A percentile compares a stretch with the other conserved stretches of the same genome.
These are phyloP conservation scores for Cryptococcus jaspeensis DNA, from an alignment of 1,284 basidiomycete genomes.

Conservation along the genomic window DNA sequence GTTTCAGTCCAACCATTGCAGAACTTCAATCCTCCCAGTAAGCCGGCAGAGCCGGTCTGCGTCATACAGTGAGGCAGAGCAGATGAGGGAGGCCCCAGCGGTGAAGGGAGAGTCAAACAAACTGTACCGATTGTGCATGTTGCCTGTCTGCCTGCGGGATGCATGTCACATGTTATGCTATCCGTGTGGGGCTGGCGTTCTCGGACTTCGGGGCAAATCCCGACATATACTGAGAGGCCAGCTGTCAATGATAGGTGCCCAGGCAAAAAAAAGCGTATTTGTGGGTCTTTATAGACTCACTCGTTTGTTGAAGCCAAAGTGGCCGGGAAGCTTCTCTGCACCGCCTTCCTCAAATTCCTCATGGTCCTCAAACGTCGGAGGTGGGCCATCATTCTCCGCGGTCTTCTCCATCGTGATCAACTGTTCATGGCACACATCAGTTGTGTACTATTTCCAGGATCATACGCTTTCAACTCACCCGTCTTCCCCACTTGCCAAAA, in stretches of 20 bases:
- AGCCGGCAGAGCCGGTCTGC: conserved; percentile 21
- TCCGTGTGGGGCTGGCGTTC: too few relatives aligned
- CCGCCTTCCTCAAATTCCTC: conserved; percentile 18
- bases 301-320: conserved; percentile 39
- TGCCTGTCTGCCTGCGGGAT: too few relatives aligned
- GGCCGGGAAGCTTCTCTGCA: conserved; percentile 38
- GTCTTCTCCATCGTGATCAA: conserved; percentile 84
- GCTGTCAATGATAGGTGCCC: neutral
- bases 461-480: conserved; percentile 63
- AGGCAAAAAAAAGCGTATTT: neutral
- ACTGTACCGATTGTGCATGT: too few relatives aligned
- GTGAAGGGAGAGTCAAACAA: too few relatives aligned
- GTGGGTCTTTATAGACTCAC: conserved; percentile 26
- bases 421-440: conserved; percentile 52
- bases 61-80: conserved; percentile 14
- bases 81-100: too few relatives aligned
- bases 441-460: neutral
- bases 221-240: neutral
- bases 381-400: conserved; percentile 51
- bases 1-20: conserved; percentile 38
- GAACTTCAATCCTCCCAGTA: conserved; percentile 10
- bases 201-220: too few relatives aligned
- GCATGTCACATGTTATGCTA: too few relatives aligned
- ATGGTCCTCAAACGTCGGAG: conserved; percentile 42
- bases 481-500: conserved; percentile 91